Percentiles rank a stretch among this genome's conserved stretches.
phyloP scores from a whole-genome alignment of 305 asterid species.

The Fraxinus sp. region DNA sequence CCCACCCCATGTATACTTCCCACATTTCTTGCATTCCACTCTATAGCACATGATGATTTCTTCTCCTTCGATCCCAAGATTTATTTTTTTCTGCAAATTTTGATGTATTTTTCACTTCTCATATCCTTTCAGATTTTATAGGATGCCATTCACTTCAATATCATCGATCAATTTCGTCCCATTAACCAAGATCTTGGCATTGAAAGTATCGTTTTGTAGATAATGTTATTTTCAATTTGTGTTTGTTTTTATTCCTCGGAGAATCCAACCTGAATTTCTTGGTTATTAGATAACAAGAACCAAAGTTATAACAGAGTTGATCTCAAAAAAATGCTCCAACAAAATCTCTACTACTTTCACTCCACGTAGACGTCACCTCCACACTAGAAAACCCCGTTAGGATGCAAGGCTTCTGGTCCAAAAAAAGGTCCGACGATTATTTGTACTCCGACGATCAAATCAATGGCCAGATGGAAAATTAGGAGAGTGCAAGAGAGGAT shows the following conservation, averaged over 20 bases:
- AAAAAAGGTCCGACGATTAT: too few species aligned
- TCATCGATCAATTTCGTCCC: conserved; percentile 28
- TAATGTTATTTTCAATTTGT: not conserved
- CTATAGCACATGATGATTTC: conserved; percentile 48
- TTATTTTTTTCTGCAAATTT: not conserved
- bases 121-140: conserved; percentile 14
- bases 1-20: conserved; percentile 63
- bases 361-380: too few species aligned
- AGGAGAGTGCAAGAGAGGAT: too few species aligned
- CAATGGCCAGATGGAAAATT: too few species aligned
- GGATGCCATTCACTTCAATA: conserved; percentile 25
- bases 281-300: not conserved
- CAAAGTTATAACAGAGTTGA: not conserved
- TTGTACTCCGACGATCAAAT: too few species aligned
- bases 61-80: not conserved
- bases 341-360: too few species aligned
- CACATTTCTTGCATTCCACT: conserved; percentile 64
- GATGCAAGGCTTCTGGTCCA: too few species aligned
- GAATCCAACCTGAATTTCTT: not conserved
- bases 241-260: not conserved
- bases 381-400: too few species aligned
- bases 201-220: conserved; percentile 22
- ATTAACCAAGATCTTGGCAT: not conserved
- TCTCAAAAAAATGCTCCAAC: too few species aligned
- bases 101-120: not conserved